Percentiles rank a stretch among this genome's conserved stretches.
Conservation (phyloP, 2,329 filamentous ascomycete species). For the Exophiala sp. region DNA sequence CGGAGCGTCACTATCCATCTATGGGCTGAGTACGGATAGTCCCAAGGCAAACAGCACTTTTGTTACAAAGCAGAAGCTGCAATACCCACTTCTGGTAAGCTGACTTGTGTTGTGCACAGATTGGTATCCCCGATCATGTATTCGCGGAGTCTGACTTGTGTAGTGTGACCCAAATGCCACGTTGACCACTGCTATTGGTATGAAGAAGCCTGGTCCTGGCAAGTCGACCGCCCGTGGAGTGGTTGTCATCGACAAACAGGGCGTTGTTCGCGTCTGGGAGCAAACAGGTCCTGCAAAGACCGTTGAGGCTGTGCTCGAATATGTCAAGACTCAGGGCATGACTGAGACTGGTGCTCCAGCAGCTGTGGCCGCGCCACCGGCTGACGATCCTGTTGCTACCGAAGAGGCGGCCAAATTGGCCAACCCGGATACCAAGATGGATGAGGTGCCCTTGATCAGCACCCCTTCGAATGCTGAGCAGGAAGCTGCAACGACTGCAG, state of each 20-base stretch:
- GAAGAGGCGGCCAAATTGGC: conserved; percentile 19
- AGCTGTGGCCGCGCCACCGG: conserved; percentile 11
- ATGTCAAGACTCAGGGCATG: conserved; percentile 37
- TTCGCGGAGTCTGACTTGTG: background rate
- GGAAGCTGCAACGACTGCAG: conserved; percentile 23
- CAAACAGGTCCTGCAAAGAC: conserved; percentile 75
- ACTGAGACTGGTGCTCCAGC: conserved; percentile 16
- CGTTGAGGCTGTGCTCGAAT: conserved; percentile 68
- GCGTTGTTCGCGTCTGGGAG: conserved; percentile 73
- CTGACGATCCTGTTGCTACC: conserved; percentile 14
- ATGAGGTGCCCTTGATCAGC: conserved; percentile 22
- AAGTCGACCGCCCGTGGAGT: conserved; percentile 76
- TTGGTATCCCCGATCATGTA: background rate
- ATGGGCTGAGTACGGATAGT: conserved; percentile 82
- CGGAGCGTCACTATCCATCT: conserved; percentile 76
- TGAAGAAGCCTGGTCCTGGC: conserved; percentile 71
- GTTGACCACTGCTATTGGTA: conserved; percentile 80
- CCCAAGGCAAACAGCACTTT: conserved; percentile 91
- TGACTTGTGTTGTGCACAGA: background rate
- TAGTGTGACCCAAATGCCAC: conserved; percentile 68
- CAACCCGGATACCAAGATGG: conserved; percentile 22
- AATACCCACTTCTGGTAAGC: conserved; percentile 68
- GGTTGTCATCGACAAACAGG: conserved; percentile 77
- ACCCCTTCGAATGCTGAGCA: conserved; percentile 20
- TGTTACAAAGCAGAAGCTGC: conserved; percentile 84